Base-by-base conservation (phyloP, 805 yeast species). In the Blastobotrys attinorum region DNA sequence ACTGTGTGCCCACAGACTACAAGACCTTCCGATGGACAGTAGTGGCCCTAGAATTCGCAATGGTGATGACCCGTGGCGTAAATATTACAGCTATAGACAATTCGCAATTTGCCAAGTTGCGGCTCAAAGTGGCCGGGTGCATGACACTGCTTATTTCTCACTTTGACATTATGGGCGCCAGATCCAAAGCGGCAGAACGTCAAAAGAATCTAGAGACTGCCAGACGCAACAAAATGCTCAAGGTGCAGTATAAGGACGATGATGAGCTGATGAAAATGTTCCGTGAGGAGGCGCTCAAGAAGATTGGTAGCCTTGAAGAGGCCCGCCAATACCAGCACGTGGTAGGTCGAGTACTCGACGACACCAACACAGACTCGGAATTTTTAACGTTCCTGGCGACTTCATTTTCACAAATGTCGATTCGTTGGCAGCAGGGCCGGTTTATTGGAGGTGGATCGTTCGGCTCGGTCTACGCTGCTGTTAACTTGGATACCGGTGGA, bases 151-250 rank as follows among this genome's bases (percentile, higher is more conserved):
- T 92, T 47, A 90, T 92, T 49, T 86, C 96, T 0, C 97, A 92
- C 65, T 92, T 92, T 58, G 98, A 92, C 64, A 88, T 92, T 42
- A 92, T 90, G 96, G 97, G 97, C 39, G 97, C 97, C 0, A 74
- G 97, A 56, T 83, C 96, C 1, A 81, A 78, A 54, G 86, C 82
- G 1, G 67, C 67, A 2, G 64, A 63, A 53, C 70, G 75, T 54
- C 68, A 76, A 63, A 65, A 72, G 56, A 53, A 69, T 75, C 40
- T 72, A 70, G 56, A 56, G 50, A 37, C 52, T 44, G 42, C 66
- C 51, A 47, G 56, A 50, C 34, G 61, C 60, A 49, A 55, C 60
- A 40, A 62, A 57, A 45, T 57, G 57, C 41, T 66, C 50, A 38
- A 57, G 40, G 66, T 64, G 25, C 75, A 76, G 5, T 62, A 75